These are phyloP conservation scores for Phytophthora rubi DNA, from an alignment of 352 stramenopile genomes.

Conservation along the genomic window DNA sequence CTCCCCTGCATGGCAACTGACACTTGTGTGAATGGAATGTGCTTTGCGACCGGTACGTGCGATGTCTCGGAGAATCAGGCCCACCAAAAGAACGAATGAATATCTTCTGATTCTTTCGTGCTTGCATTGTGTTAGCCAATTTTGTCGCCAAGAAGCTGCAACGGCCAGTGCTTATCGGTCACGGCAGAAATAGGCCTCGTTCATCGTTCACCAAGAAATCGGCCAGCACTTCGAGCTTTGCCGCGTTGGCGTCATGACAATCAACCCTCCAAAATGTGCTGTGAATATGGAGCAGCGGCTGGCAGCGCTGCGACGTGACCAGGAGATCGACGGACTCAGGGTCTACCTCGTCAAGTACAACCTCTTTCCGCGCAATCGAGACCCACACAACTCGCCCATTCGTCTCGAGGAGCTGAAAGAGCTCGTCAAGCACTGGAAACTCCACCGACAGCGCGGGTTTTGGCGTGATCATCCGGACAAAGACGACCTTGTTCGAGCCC, in stretches of 20 bases:
- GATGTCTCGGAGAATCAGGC: background rate
- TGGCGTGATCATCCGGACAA: constrained; percentile 91
- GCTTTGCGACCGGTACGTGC: background rate
- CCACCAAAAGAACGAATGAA: background rate
- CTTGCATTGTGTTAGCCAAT: constrained; percentile 7
- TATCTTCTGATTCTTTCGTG: background rate
- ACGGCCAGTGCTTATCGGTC: constrained; percentile 5
- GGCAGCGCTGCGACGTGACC: constrained; percentile 73
- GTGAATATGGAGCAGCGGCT: constrained; percentile 89
- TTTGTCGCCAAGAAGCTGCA: constrained; percentile 21
- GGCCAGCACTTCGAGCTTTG: constrained; percentile 12
- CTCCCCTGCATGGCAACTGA: constrained; percentile 19
- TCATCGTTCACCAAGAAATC: background rate
- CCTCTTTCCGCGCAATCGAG: constrained; percentile 82
- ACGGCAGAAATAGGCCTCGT: constrained; percentile 24
- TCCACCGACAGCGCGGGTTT: constrained; percentile 89
- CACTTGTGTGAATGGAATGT: constrained; percentile 14
- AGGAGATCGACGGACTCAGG: constrained; percentile 85
- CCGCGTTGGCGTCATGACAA: constrained; percentile 48
- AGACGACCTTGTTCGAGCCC: constrained; percentile 87
- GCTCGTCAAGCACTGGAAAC: constrained; percentile 92
- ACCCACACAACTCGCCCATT: constrained; percentile 88
- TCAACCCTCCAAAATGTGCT: constrained; percentile 82
- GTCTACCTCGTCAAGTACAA: constrained; percentile 91
- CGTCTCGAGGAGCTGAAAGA: constrained; percentile 92